Evolutionary conservation across 768 basidiomycete species (phyloP).

Genomic region (Lyophyllum decastes): DNA sequence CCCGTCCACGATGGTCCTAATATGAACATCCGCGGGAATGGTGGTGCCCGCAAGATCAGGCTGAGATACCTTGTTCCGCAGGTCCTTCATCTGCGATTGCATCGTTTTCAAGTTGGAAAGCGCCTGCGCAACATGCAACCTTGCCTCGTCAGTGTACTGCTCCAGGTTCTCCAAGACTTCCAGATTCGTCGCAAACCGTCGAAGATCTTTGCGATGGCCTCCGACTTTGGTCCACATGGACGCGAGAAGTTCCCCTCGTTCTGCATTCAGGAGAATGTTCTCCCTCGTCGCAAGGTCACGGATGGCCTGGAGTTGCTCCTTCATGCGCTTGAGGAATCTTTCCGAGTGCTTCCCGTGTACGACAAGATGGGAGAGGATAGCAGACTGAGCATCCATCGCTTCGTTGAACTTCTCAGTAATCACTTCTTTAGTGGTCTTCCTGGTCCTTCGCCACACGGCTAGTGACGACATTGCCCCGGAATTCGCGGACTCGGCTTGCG

Average conservation of each 20-base stretch:
- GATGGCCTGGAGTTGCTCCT: conserved; percentile 40
- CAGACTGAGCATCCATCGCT: conserved; percentile 45
- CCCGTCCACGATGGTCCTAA: conserved; percentile 47
- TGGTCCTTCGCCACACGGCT: conserved; percentile 3
- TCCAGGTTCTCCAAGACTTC: conserved; percentile 40
- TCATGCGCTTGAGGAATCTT: conserved; percentile 44
- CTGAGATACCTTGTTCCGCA: conserved; percentile 48
- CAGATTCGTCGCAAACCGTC: conserved; percentile 33
- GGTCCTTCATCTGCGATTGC: conserved; percentile 54
- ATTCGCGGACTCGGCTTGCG: conserved; percentile 15
- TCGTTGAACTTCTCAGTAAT: conserved; percentile 24
- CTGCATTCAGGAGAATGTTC: conserved; percentile 30
- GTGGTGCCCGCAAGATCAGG: conserved; percentile 45
- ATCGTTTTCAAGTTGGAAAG: conserved; percentile 44
- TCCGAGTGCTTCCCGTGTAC: conserved; percentile 43
- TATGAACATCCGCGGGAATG: conserved; percentile 56
- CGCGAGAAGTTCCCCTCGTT: conserved; percentile 41
- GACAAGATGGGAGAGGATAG: conserved; percentile 39
- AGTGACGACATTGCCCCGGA: conserved; percentile 4
- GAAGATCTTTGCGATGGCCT: conserved; percentile 38
- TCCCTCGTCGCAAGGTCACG: conserved; percentile 45
- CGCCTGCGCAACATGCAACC: conserved; percentile 47
- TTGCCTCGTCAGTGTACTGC: conserved; percentile 43
- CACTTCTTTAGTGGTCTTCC: conserved; percentile 23
- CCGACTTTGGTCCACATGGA: conserved; percentile 54